Evolutionary conservation across 2,329 filamentous ascomycete genomes (phyloP), one percentile per base, ranked within the genome.

Genomic region (Fusarium drepaniforme): DNA sequence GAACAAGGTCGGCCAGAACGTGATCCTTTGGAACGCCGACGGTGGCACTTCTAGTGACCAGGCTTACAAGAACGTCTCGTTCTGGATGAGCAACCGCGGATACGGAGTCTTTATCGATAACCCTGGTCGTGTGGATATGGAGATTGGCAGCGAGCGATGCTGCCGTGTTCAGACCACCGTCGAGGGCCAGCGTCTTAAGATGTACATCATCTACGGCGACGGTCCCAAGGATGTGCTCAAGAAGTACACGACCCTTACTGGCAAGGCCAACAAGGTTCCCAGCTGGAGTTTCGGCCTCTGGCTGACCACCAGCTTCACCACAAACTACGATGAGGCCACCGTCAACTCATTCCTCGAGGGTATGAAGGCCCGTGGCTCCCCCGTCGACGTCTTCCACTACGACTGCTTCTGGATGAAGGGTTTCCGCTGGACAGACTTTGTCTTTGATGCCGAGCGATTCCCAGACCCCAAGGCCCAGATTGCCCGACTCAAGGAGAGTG

Each of bases 321-420:
- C 93, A 4, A 89, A 90, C 72, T 94, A 94, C 79, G 91, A 93
- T 72, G 92, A 94, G 81, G 81, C 86, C 23, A 94, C 92, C 0
- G 92, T 94, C 30, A 90, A 86, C 56, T 86, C 86, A 12, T 94
- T 94, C 81, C 86, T 94, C 25, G 89, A 93, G 75, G 92, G 92
- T 13, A 94, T 94, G 90, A 88, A 87, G 71, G 85, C 88, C 59
- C 88, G 91, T 3, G 88, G 89, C 56, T 92, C 92, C 18, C 90
- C 91, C 0, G 87, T 94, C 2, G 90, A 92, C 42, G 92, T 94
- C 4, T 94, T 94, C 82, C 93, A 94, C 81, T 94, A 93, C 74
- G 93, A 94, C 80, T 93, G 91, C 81, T 94, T 94, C 86, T 94
- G 92, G 92, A 91, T 94, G 87, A 91, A 91, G 72, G 91, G 90